Conservation (phyloP, 2,329 filamentous ascomycete genomes). For the Fusarium tanahbumbuense region DNA sequence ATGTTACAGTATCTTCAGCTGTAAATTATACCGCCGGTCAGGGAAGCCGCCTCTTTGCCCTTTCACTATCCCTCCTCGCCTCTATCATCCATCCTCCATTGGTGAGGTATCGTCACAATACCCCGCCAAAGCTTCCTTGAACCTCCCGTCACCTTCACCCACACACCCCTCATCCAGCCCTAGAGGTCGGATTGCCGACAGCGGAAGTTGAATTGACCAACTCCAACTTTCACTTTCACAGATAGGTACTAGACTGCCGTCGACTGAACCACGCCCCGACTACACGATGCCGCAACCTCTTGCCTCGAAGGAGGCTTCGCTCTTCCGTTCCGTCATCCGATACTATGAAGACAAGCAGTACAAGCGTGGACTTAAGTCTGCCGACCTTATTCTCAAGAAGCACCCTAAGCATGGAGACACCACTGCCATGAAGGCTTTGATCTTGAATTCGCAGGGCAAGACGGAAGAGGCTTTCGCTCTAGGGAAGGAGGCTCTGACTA, state of each 20-base stretch:
- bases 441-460: conserved; percentile 92
- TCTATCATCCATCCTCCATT: conserved; percentile 8
- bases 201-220: conserved; percentile 19
- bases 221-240: conserved; percentile 2
- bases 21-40: conserved; percentile 36
- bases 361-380: conserved; percentile 91
- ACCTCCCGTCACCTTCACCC: conserved; percentile 20
- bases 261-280: background rate
- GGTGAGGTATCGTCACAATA: conserved; percentile 21
- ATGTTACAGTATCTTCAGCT: conserved; percentile 24
- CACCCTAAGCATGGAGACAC: conserved; percentile 97
- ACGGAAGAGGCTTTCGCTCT: conserved; percentile 93
- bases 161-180: conserved; percentile 36
- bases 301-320: conserved; percentile 87
- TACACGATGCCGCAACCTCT: conserved; percentile 76
- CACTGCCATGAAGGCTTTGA: conserved; percentile 98
- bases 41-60: conserved; percentile 43
- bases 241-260: background rate
- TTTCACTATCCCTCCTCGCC: conserved; percentile 4
- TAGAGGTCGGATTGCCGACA: conserved; percentile 32
- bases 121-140: conserved; percentile 29
- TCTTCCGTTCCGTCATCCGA: conserved; percentile 95
- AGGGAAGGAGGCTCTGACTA: conserved; percentile 90
- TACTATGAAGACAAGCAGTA: conserved; percentile 99
- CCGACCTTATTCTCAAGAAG: conserved; percentile 96